Evolutionary conservation across 2,329 filamentous ascomycete genomes (phyloP), one percentile per base, ranked within the genome.

Genomic region (Aplosporella prunicola): DNA sequence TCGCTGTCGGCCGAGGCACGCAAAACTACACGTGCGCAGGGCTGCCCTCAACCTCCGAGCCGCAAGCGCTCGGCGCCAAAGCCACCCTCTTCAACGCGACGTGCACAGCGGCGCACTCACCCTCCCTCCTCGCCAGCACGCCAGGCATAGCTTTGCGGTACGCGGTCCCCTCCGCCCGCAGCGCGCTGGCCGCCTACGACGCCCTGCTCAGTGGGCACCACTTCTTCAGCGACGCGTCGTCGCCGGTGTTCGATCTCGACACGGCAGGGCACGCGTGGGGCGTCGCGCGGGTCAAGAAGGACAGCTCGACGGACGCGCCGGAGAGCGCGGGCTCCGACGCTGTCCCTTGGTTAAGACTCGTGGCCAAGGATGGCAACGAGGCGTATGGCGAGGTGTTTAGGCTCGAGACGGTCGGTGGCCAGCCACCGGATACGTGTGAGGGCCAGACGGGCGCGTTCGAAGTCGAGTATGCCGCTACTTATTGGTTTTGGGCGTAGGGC

Each of bases 1-100:
- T 95, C 38, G 84, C 82, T 54, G 68, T 95, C 44, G 89, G 89
- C 51, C 80, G 85, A 29, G 89, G 89, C 43, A 91, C 83, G 6
- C 80, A 95, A 65, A 95, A 95, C 71, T 96, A 95, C 68, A 93
- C 85, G 35, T 95, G 89, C 68, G 67, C 74, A 41, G 64, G 56
- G 3, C 43, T 47, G 40, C 73, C 81, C 48, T 55, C 73, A 2
- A 72, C 72, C 3, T 72, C 76, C 0, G 63, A 63, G 0, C 88
- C 89, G 10, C 68, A 66, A 8, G 69, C 78, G 13, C 60, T 68
- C 33, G 89, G 89, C 45, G 89, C 89, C 37, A 55, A 85, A 0
- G 89, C 89, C 38, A 79, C 76, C 1, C 82, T 96, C 50, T 95
- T 83, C 77, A 87, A 95, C 62, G 82, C 79, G 42, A 83, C 78